Percentiles rank a stretch among this genome's conserved stretches.
phyloP scores from a whole-genome alignment of 257 asterid genomes.

The Solanum ossicruentum region DNA sequence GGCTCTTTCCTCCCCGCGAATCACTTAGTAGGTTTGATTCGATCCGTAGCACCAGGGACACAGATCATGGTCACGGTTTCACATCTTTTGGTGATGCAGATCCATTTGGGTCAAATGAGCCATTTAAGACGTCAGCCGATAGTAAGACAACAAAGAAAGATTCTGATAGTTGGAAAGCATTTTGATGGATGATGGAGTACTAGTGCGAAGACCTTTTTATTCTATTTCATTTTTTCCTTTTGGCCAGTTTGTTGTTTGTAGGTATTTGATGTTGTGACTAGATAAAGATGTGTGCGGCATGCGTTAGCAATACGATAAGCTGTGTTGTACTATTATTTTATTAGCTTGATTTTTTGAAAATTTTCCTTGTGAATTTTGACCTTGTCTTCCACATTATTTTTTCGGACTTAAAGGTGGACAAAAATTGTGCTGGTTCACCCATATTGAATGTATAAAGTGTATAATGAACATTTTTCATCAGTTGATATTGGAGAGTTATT shows the following conservation, averaged over 20 bases:
- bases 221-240: neutral
- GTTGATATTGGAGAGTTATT: neutral
- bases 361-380: neutral
- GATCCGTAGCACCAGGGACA: conserved; percentile 44
- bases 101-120: conserved; percentile 60
- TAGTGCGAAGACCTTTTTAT: neutral
- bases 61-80: conserved; percentile 55
- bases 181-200: conserved; percentile 16
- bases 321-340: neutral
- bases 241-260: neutral
- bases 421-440: conserved; percentile 1
- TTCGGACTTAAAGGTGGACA: neutral
- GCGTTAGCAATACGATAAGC: neutral
- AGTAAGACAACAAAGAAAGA: conserved; percentile 59
- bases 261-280: neutral
- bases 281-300: neutral
- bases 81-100: conserved; percentile 71
- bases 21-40: conserved; percentile 51
- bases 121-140: conserved; percentile 54
- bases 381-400: neutral
- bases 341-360: neutral
- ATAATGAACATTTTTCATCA: conserved; percentile 1
- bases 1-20: conserved; percentile 19
- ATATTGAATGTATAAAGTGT: conserved; percentile 17
- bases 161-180: conserved; percentile 79